Base-by-base conservation (phyloP, 192 early-diverging fungal species). In the Coemansia asiatica region DNA sequence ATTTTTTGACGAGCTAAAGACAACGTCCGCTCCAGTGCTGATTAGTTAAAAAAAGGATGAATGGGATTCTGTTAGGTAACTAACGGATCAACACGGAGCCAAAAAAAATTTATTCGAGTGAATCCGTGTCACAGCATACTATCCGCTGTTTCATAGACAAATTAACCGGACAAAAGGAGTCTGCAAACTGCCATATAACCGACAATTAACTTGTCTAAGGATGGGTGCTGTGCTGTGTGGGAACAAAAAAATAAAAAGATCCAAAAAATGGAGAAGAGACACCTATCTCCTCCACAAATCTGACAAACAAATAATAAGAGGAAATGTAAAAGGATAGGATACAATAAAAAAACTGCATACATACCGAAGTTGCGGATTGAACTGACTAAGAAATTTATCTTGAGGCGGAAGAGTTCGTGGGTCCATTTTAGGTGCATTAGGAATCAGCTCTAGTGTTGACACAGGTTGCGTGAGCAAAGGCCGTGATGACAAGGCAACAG, bases 341-440 rank as follows among this genome's bases (percentile, higher is more conserved):
- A 31, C 29, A 18, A 36, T 18, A 21, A 60, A 47, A 47, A 13
- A 44, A 44, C 15, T 44, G 40, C 40, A 44, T 44, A 60, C 77
- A 68, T 80, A 80, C 77, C 77, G 61, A 54, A 80, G 61, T 29
- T 54, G 65, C 2, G 77, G 54, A 44, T 80, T 74, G 44, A 67
- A 70, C 60, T 68, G 64, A 22, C 58, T 29, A 5, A 80, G 64
- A 54, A 65, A 55, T 29, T 56, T 50, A 40, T 80, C 77, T 13
- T 67, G 71, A 12, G 70, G 71, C 7, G 77, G 68, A 47, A 80
- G 60, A 31, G 65, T 55, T 5, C 38, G 25, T 12, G 66, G 68
- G 21, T 74, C 72, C 25, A 63, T 48, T 21, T 33, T 46, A n/a
- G 51, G 61, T 18, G 64, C 61, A 22, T 46, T 51, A 13, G 49